Conservation (phyloP, 306 rosid genomes). For the Acacia acuminata region DNA sequence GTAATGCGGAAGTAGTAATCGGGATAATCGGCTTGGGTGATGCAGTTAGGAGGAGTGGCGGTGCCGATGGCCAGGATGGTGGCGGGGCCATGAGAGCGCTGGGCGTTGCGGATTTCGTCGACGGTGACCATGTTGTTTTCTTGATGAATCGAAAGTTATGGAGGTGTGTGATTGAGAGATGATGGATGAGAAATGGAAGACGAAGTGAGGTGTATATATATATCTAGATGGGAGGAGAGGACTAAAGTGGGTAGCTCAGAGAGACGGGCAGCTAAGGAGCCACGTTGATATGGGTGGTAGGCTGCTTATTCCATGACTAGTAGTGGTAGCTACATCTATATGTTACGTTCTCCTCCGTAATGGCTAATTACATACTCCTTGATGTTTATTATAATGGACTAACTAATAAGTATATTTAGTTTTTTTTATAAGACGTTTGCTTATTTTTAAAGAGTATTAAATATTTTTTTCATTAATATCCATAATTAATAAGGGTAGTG, state of each 20-base stretch:
- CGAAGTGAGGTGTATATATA: too few species aligned
- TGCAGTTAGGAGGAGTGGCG: constrained; percentile 48
- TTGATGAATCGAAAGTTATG: not conserved
- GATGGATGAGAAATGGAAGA: not conserved
- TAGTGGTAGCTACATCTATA: constrained; percentile 2
- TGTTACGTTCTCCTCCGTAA: not conserved
- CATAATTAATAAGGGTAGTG: too few species aligned
- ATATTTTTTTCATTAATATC: too few species aligned
- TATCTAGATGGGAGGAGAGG: not conserved
- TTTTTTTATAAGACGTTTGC: too few species aligned
- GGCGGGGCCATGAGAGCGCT: constrained; percentile 60
- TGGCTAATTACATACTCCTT: too few species aligned
- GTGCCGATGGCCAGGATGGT: constrained; percentile 59
- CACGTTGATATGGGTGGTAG: constrained; percentile 26
- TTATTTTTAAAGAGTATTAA: too few species aligned
- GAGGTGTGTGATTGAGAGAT: not conserved
- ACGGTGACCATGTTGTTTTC: constrained; percentile 45
- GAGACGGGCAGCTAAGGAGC: constrained; percentile 33
- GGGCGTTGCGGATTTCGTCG: constrained; percentile 52
- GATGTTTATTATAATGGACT: too few species aligned
- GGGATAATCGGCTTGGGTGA: constrained; percentile 53
- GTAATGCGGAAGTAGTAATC: constrained; percentile 69
- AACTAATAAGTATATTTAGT: too few species aligned
- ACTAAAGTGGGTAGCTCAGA: constrained; percentile 40
- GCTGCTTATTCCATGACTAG: not conserved